Evolutionary conservation across 83 land plant species (phyloP), one percentile per base, ranked within the genome.

Genomic region (Picea mariana): DNA sequence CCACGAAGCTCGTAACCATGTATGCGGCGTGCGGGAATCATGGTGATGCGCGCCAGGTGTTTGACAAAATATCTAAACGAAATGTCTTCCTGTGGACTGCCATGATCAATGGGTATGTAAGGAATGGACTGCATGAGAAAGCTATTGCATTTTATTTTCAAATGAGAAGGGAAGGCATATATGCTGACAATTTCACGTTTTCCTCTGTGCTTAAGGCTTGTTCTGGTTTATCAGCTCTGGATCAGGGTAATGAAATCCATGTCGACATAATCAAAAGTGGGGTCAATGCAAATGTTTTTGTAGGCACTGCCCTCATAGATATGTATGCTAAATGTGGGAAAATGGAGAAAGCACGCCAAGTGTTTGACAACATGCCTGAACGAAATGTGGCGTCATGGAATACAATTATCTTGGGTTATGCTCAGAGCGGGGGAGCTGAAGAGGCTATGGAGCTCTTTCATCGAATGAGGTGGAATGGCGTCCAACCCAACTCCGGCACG

Each of bases 181-280:
- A 12, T 0, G 80, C 76, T 72, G 44, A 40, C 12, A n/a, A 42
- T 72, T 72, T 72, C 52, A 72, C 76, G 1, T 72, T 72, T n/a
- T 42, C 76, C 8, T 18, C 11, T 18, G 76, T 72, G 21, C 76
- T 72, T 72, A 42, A 16, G 42, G 76, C 76, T 24, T 72, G 76
- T 72, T 23, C 76, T 72, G 76, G 55, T 16, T 16, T 72, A 2
- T 40, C 52, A 40, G 49, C 76, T 72, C 76, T 72, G 24, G 9
- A 72, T 7, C 23, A 40, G 76, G 92, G 92, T 0, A 85, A 67
- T 21, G 84, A 85, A 77, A 72, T 86, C 9, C 91, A 90, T 76
- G 55, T 83, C 67, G 83, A 31, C 71, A 75, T 87, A 60, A 34
- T 86, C 17, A 86, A 78, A 79, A 82, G 40, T 23, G 78, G 55